Percentiles rank a stretch among this genome's conserved stretches.
These are phyloP conservation scores for Onygenales sp. DNA, from an alignment of 2,329 filamentous ascomycete genomes.

Conservation along the genomic window DNA sequence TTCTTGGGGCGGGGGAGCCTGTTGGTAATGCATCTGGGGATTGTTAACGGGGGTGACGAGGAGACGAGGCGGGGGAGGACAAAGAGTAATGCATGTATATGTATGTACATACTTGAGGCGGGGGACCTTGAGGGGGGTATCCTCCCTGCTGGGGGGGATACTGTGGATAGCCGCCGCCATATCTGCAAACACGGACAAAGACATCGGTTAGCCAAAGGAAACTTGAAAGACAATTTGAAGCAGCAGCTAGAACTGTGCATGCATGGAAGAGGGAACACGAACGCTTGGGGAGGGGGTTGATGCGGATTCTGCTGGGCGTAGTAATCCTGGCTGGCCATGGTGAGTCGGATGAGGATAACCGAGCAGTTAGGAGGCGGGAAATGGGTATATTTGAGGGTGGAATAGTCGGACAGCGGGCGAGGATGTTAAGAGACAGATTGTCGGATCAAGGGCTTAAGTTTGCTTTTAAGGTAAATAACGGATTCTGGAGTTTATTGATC, in stretches of 20 bases:
- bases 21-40: constrained; percentile 40
- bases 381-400: too few species aligned
- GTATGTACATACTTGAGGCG: constrained; percentile 19
- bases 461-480: too few species aligned
- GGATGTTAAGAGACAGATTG: too few species aligned
- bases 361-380: too few species aligned
- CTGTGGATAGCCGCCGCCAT: constrained; percentile 19
- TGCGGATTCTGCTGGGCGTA: constrained; percentile 17
- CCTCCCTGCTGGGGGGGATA: constrained; percentile 6
- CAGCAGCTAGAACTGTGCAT: constrained; percentile 6
- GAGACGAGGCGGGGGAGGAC: constrained; percentile 1
- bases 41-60: too few species aligned
- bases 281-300: constrained; percentile 13
- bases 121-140: constrained; percentile 21
- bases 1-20: constrained; percentile 30
- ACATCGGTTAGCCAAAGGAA: constrained; percentile 16
- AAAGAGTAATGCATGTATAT: not conserved
- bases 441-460: too few species aligned
- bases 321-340: constrained; percentile 36
- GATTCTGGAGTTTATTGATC: too few species aligned
- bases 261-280: constrained; percentile 15
- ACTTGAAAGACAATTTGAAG: constrained; percentile 19
- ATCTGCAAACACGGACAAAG: not conserved
- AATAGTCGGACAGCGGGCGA: too few species aligned
- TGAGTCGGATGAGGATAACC: too few species aligned